Evolutionary conservation across 176 grass and related monocot species (phyloP).

Genomic region (Otatea glauca): DNA sequence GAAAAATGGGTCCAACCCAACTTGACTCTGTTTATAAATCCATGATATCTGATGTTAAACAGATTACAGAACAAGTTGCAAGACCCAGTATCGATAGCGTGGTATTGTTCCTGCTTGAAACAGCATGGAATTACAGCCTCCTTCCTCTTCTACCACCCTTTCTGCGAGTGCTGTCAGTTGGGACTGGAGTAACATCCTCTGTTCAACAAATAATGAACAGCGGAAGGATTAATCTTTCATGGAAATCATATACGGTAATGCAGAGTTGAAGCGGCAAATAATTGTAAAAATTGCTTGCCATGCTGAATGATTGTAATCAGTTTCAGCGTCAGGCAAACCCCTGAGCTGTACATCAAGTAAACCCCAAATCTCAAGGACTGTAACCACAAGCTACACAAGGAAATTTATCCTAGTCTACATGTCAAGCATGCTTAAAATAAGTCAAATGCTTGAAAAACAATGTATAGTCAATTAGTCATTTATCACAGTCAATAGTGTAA

Average conservation of each 20-base stretch:
- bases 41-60: conserved; percentile 22
- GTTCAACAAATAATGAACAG: conserved; percentile 6
- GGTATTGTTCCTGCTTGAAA: background rate
- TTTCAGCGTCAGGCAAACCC: background rate
- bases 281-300: background rate
- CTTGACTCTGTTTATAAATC: conserved; percentile 35
- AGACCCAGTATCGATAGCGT: background rate
- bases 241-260: background rate
- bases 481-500: background rate
- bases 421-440: background rate
- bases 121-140: conserved; percentile 63
- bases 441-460: background rate
- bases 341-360: background rate
- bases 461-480: background rate
- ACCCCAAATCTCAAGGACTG: background rate
- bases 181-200: conserved; percentile 90
- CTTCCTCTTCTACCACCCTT: conserved; percentile 94
- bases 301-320: background rate
- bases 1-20: background rate
- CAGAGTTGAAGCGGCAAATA: background rate
- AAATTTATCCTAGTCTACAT: background rate
- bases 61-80: conserved; percentile 28
- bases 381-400: background rate
- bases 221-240: background rate
- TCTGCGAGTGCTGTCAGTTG: conserved; percentile 82